phyloP scores from a whole-genome alignment of 169 alveolate genomes.

The Babesia ovata region DNA sequence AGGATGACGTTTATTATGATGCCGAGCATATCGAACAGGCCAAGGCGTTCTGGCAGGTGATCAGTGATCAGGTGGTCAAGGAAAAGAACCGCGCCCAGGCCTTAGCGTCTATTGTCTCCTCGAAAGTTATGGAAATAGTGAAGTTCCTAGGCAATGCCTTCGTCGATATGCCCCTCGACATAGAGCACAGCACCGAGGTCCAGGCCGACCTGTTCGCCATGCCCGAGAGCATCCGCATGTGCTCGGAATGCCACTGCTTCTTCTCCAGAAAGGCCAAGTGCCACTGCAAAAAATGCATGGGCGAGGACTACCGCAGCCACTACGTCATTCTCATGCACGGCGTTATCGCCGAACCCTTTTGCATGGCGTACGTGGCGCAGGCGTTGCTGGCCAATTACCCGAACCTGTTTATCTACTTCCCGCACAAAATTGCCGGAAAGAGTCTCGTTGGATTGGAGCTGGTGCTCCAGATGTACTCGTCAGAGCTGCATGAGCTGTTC shows the following conservation, averaged over 20 bases:
- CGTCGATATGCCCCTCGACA: conserved; percentile 20
- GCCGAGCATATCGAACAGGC: conserved; percentile 15
- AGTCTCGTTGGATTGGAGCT: conserved; percentile 74
- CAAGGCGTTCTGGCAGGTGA: conserved; percentile 16
- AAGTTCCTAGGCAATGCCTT: conserved; percentile 32
- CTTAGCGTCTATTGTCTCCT: conserved; percentile 27
- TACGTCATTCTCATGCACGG: conserved; percentile 78
- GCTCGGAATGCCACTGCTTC: conserved; percentile 71
- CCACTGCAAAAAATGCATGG: conserved; percentile 70
- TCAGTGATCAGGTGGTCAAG: conserved; percentile 27
- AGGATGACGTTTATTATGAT: neutral
- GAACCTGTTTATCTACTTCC: conserved; percentile 67
- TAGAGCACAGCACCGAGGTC: conserved; percentile 14
- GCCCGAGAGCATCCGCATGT: conserved; percentile 58
- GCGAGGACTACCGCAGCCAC: conserved; percentile 59
- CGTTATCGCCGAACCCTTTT: conserved; percentile 70
- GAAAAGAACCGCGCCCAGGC: conserved; percentile 35
- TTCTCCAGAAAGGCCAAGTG: conserved; percentile 59
- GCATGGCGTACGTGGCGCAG: conserved; percentile 63
- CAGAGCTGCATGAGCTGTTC: conserved; percentile 69
- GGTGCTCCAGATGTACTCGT: conserved; percentile 64
- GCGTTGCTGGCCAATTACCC: conserved; percentile 69
- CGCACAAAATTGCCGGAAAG: conserved; percentile 71
- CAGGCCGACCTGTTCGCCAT: conserved; percentile 52
- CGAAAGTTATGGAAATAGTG: conserved; percentile 46